phyloP scores from a whole-genome alignment of 2,329 filamentous ascomycete species.

The Pseudocercospora cruenta region DNA sequence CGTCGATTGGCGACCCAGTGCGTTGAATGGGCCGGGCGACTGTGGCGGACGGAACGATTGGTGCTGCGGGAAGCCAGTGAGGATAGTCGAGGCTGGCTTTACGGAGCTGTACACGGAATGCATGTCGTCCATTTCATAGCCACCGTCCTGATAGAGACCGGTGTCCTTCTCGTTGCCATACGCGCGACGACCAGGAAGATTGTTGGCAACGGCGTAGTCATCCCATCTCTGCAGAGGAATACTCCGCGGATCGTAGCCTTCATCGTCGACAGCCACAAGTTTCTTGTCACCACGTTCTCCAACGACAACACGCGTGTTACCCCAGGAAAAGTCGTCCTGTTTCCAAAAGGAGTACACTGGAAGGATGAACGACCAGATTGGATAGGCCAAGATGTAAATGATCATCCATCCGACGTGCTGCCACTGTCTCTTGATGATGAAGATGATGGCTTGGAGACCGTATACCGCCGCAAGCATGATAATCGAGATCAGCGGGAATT shows the following conservation, averaged over 20 bases:
- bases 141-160: constrained; percentile 44
- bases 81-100: constrained; percentile 80
- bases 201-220: constrained; percentile 85
- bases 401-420: constrained; percentile 99
- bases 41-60: constrained; percentile 67
- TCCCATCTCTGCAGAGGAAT: constrained; percentile 97
- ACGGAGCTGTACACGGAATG: constrained; percentile 94
- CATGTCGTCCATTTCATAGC: constrained; percentile 98
- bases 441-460: constrained; percentile 92
- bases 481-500: constrained; percentile 84
- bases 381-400: constrained; percentile 94
- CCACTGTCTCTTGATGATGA: constrained; percentile 96
- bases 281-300: constrained; percentile 91
- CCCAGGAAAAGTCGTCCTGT: constrained; percentile 98
- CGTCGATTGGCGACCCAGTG: constrained; percentile 70
- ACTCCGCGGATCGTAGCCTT: constrained; percentile 85
- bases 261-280: constrained; percentile 80
- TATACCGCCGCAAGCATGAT: constrained; percentile 90
- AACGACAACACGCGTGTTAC: constrained; percentile 96
- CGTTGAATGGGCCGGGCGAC: constrained; percentile 73
- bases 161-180: constrained; percentile 36
- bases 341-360: constrained; percentile 99
- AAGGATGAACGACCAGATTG: constrained; percentile 87
- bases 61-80: constrained; percentile 74
- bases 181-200: constrained; percentile 87